Evolutionary conservation across 176 grass and related monocot genomes (phyloP), one percentile per base, ranked within the genome.

Genomic region (Zizania latifolia): DNA sequence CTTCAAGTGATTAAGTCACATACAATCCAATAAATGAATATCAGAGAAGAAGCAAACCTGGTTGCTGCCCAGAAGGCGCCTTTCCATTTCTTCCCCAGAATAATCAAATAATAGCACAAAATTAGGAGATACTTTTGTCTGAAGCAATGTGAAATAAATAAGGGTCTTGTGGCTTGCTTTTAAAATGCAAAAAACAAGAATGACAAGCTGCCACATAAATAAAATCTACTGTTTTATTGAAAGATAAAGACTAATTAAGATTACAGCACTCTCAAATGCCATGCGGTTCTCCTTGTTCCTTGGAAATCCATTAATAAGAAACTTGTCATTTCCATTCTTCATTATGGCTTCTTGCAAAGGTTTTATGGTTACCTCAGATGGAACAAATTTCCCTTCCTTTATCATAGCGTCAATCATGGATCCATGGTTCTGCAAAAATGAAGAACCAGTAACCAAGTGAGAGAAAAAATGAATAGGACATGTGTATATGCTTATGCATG

Each of bases 271-370:
- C 66, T 88, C 81, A 85, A 92, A 92, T 46, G 72, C 43, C 55
- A 62, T 68, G 65, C 89, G 85, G 48, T 92, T 92, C 80, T 92
- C 89, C 79, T 88, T 78, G 40, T 92, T 92, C 45, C 89, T 76
- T 56, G 89, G 89, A 75, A 87, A 87, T 28, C 85, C 85, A 72
- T 87, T 78, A 65, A 87, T 87, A 29, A 87, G 68, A 29, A 87
- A 87, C 69, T 82, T 87, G 24, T 87, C 38, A 38, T 87, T 81
- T 64, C 38, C 78, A 77, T 43, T 78, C 71, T 87, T 79, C 15
- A 77, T 30, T 55, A 87, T 87, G 38, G 85, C 85, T 58, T 39
- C 57, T 46, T 87, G 71, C 62, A 87, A 68, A 29, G 82, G 71
- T 55, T 82, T 82, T 64, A 87, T 75, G 31, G 85, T 87, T 10